Evolutionary conservation across 1,284 basidiomycete genomes (phyloP).

Genomic region (Trametes versicolor): DNA sequence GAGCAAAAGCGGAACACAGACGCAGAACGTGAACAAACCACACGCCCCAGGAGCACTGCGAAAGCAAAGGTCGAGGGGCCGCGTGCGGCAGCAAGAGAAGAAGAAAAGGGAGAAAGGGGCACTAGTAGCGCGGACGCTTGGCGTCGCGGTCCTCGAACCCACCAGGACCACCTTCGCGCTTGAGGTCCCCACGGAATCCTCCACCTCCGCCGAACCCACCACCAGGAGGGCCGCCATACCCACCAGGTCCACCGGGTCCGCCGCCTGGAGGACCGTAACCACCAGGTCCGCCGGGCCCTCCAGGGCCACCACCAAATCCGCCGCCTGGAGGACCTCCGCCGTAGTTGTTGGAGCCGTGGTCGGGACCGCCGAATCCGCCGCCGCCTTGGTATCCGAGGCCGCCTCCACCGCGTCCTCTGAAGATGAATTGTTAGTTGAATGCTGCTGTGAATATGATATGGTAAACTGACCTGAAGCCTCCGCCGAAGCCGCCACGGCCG

Average conservation of each 20-base stretch:
- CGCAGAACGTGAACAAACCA: slow-evolving; percentile 28
- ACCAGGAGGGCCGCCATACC: slow-evolving; percentile 53
- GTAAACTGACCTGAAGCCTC: slow-evolving; percentile 51
- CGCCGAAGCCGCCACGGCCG: slow-evolving; percentile 40
- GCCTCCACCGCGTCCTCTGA: slow-evolving; percentile 67
- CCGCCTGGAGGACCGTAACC: slow-evolving; percentile 4
- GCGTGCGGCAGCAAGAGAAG: slow-evolving; percentile 7
- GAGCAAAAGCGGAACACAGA: slow-evolving; percentile 22
- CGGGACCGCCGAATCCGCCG: slow-evolving; percentile 62
- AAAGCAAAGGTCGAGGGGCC: slow-evolving; percentile 12
- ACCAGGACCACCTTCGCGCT: slow-evolving; percentile 73
- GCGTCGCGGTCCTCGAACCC: slow-evolving; percentile 82
- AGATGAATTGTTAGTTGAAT: slow-evolving; percentile 29
- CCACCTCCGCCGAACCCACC: slow-evolving; percentile 42
- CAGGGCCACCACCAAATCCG: slow-evolving; percentile 47
- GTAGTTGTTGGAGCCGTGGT: slow-evolving; percentile 57
- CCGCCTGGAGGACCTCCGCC: slow-evolving; percentile 48
- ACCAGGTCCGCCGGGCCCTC: slow-evolving; percentile 47
- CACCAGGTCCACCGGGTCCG: slow-evolving; percentile 33
- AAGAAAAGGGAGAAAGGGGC: slow-evolving; percentile 4
- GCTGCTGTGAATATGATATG: too few species aligned
- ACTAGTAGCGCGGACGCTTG: slow-evolving; percentile 84
- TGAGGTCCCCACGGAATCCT: slow-evolving; percentile 61
- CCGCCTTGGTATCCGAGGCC: slow-evolving; percentile 75
- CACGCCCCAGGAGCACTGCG: slow-evolving; percentile 31